Evolutionary conservation across 345 rosid genomes (phyloP).

Genomic region (Brassica incana): DNA sequence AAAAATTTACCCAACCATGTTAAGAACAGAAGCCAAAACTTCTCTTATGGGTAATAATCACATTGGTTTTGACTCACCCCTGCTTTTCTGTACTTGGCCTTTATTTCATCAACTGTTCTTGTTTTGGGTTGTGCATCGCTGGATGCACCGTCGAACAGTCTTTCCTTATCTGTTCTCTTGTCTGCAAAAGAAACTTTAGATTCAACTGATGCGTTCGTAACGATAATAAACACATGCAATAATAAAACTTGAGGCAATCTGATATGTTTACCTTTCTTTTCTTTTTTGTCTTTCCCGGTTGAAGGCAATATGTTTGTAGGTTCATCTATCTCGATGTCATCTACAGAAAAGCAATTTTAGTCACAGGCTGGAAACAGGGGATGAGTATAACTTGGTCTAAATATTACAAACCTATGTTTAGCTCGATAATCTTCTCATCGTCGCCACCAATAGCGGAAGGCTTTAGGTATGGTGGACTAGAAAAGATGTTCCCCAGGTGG

Average conservation of each 20-base stretch:
- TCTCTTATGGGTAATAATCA: background rate
- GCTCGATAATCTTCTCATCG: constrained; percentile 48
- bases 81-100: constrained; percentile 73
- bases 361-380: constrained; percentile 19
- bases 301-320: constrained; percentile 43
- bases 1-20: background rate
- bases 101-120: constrained; percentile 82
- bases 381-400: constrained; percentile 15
- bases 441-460: constrained; percentile 43
- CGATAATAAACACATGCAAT: background rate
- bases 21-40: background rate
- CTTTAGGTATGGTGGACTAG: constrained; percentile 63
- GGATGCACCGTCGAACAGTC: constrained; percentile 67
- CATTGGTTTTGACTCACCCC: constrained; percentile 43
- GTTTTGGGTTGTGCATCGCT: constrained; percentile 55
- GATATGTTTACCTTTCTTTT: constrained; percentile 45
- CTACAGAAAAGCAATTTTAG: constrained; percentile 44
- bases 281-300: constrained; percentile 44
- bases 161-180: constrained; percentile 55
- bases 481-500: constrained; percentile 64
- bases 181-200: constrained; percentile 45
- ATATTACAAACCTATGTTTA: constrained; percentile 63
- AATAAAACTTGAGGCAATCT: background rate
- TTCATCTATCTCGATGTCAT: constrained; percentile 74
- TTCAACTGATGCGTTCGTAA: constrained; percentile 9